Percentiles rank a stretch among this genome's conserved stretches.
phyloP scores from a whole-genome alignment of 352 stramenopile species.

The Globisporangium megalacanthum region DNA sequence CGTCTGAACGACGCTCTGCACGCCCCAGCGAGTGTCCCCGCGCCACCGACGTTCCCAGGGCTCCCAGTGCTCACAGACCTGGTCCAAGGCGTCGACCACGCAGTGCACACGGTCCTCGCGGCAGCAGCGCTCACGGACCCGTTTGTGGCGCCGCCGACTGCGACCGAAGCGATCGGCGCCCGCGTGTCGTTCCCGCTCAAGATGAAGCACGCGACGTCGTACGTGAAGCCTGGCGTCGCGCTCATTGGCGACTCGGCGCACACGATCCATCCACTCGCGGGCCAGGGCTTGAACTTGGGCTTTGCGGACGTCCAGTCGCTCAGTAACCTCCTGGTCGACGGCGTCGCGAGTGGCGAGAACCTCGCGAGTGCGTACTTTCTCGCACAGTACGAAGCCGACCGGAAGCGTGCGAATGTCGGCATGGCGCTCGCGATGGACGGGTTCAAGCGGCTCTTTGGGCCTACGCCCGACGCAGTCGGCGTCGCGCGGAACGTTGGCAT shows the following conservation, averaged over 20 bases:
- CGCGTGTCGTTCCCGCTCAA: constrained; percentile 88
- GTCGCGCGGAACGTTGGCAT: constrained; percentile 84
- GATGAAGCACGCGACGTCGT: constrained; percentile 82
- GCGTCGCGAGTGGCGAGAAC: constrained; percentile 73
- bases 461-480: constrained; percentile 55
- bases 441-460: constrained; percentile 87
- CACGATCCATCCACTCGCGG: constrained; percentile 94
- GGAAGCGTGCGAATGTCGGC: constrained; percentile 77
- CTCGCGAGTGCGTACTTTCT: constrained; percentile 74
- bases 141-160: constrained; percentile 68
- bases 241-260: constrained; percentile 95
- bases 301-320: constrained; percentile 88
- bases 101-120: constrained; percentile 71
- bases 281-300: constrained; percentile 95
- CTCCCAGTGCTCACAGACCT: constrained; percentile 74
- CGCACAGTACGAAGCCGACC: constrained; percentile 82
- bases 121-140: constrained; percentile 66
- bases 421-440: constrained; percentile 86
- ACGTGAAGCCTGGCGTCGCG: constrained; percentile 83
- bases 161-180: constrained; percentile 59
- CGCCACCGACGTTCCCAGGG: constrained; percentile 69
- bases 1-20: constrained; percentile 77
- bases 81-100: constrained; percentile 66
- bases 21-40: constrained; percentile 32
- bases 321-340: constrained; percentile 62